These are phyloP conservation scores for Oryza punctata DNA, from an alignment of 176 grass and related monocot species.

Conservation along the genomic window DNA sequence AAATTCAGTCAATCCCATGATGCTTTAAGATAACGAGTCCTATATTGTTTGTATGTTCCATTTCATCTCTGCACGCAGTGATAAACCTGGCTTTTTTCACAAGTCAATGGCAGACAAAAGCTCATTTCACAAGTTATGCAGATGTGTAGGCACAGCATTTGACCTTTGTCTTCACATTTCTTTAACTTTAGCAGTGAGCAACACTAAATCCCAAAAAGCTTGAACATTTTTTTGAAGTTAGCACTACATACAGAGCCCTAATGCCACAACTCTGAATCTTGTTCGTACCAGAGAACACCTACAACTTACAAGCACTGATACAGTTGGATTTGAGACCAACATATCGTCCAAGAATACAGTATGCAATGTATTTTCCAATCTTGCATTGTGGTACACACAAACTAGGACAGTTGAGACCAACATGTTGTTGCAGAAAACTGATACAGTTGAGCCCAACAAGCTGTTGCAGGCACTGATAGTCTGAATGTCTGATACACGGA, in stretches of 20 bases:
- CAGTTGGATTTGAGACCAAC: background rate
- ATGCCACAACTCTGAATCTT: background rate
- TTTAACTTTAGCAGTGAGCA: no score
- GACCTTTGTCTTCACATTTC: no score
- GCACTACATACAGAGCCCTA: background rate
- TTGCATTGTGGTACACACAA: slow-evolving; percentile 52
- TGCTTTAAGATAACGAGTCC: no score
- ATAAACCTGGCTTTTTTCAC: no score
- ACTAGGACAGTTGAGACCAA: slow-evolving; percentile 8
- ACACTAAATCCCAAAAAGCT: no score
- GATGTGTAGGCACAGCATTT: no score
- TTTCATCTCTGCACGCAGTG: no score
- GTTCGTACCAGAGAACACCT: background rate
- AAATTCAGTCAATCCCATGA: background rate
- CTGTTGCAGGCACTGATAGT: slow-evolving; percentile 35
- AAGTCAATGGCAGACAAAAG: no score
- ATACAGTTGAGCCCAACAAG: slow-evolving; percentile 2
- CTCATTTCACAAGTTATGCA: no score
- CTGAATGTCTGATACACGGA: slow-evolving; percentile 1
- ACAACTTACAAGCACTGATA: background rate
- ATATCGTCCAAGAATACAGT: background rate
- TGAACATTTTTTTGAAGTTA: background rate
- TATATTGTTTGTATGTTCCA: no score
- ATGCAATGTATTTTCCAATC: background rate
- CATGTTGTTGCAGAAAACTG: slow-evolving; percentile 27